phyloP scores from a whole-genome alignment of 805 yeast genomes.

The Kluyveromyces wickerhamii region DNA sequence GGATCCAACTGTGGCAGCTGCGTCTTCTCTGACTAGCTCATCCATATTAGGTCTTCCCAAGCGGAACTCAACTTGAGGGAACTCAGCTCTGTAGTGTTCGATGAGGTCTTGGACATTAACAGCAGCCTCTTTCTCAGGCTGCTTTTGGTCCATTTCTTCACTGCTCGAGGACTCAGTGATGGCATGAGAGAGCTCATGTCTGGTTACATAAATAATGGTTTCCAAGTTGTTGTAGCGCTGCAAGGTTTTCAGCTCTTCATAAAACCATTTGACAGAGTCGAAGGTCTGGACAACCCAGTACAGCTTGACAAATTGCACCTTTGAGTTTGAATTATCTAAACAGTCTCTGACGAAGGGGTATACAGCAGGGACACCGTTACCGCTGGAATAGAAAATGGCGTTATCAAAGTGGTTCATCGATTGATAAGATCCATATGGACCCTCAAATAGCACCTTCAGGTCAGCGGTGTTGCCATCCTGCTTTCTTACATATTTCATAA shows the following conservation, averaged over 20 bases:
- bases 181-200: conserved; percentile 19
- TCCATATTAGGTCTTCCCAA: conserved; percentile 40
- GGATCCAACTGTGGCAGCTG: conserved; percentile 30
- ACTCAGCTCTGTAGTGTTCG: conserved; percentile 1
- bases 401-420: conserved; percentile 34
- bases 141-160: conserved; percentile 8
- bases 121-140: too few relatives aligned
- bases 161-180: background rate
- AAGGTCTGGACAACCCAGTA: conserved; percentile 10
- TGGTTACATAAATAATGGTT: conserved; percentile 48
- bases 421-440: conserved; percentile 43
- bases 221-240: conserved; percentile 11
- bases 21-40: conserved; percentile 31
- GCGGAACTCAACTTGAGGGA: conserved; percentile 33
- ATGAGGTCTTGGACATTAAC: conserved; percentile 7
- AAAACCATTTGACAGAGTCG: conserved; percentile 10
- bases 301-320: conserved; percentile 1
- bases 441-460: conserved; percentile 41
- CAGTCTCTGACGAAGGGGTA: conserved; percentile 27
- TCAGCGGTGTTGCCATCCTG: conserved; percentile 10
- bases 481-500: conserved; percentile 31
- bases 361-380: conserved; percentile 42
- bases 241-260: conserved; percentile 8
- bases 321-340: background rate
- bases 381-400: conserved; percentile 39